Conservation (phyloP, 2,329 filamentous ascomycete species). For the Sporothrix protearum region DNA sequence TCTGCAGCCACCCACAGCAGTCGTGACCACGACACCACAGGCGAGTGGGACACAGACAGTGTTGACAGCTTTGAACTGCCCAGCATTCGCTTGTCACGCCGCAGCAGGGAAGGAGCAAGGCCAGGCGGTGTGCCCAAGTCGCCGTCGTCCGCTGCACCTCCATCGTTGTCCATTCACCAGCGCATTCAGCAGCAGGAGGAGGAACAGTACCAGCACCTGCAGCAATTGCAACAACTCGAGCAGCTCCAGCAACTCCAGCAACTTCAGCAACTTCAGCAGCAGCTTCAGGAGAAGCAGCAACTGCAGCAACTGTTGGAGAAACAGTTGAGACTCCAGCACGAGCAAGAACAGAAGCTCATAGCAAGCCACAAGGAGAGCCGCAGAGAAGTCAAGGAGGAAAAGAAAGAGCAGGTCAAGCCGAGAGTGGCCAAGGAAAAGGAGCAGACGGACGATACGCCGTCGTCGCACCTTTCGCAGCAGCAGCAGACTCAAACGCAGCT, state of each 20-base stretch:
- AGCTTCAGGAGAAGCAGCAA: constrained; percentile 14
- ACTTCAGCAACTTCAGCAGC: background rate
- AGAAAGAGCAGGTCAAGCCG: background rate
- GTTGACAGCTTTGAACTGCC: constrained; percentile 29
- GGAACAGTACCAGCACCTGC: constrained; percentile 6
- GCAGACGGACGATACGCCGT: background rate
- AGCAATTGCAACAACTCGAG: constrained; percentile 1
- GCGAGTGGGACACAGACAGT: constrained; percentile 25
- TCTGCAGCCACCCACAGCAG: background rate
- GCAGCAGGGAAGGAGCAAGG: background rate
- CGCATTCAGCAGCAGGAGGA: constrained; percentile 11
- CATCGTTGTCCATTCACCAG: background rate
- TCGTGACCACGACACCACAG: background rate
- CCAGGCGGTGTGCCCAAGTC: background rate
- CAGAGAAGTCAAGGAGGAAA: background rate
- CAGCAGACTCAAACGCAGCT: background rate
- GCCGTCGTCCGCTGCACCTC: background rate
- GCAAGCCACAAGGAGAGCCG: background rate
- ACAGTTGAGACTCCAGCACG: background rate
- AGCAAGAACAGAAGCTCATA: background rate
- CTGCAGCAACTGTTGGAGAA: background rate
- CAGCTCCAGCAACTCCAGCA: constrained; percentile 15
- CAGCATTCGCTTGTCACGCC: constrained; percentile 21
- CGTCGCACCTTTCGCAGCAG: background rate
- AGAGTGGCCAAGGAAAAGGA: background rate